Percentiles rank a stretch among this genome's conserved stretches.
These are phyloP conservation scores for Candida ascalaphidarum DNA, from an alignment of 805 yeast species.

Conservation along the genomic window DNA sequence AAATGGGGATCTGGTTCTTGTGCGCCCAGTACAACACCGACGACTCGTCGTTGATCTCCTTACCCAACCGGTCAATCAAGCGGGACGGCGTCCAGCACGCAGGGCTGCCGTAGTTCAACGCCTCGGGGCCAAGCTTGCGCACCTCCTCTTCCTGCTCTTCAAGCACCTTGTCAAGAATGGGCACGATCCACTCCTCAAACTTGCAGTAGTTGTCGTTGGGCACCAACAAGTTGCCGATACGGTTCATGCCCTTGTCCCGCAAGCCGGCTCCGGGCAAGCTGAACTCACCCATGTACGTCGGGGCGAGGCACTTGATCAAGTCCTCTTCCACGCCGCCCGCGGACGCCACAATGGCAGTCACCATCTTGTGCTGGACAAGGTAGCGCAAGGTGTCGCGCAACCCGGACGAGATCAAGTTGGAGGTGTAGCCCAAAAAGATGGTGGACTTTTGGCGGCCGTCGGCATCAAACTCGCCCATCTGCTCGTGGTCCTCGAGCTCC, in stretches of 20 bases:
- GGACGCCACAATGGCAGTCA: slow-evolving; percentile 90
- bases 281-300: slow-evolving; percentile 92
- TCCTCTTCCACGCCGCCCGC: slow-evolving; percentile 99
- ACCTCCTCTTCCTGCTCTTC: slow-evolving; percentile 79
- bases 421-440: slow-evolving; percentile 91
- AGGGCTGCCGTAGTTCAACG: slow-evolving; percentile 53
- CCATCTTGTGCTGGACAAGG: slow-evolving; percentile 89
- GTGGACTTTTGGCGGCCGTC: slow-evolving; percentile 78
- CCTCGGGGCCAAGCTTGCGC: slow-evolving; percentile 37
- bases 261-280: slow-evolving; percentile 69
- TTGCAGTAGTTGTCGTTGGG: slow-evolving; percentile 97
- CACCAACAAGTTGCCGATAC: slow-evolving; percentile 93
- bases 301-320: slow-evolving; percentile 90
- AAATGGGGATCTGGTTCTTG: slow-evolving; percentile 90
- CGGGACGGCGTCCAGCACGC: slow-evolving; percentile 93
- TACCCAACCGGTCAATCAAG: slow-evolving; percentile 87
- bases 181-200: slow-evolving; percentile 98
- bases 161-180: slow-evolving; percentile 77
- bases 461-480: slow-evolving; percentile 69
- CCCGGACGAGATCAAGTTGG: slow-evolving; percentile 92
- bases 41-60: slow-evolving; percentile 88
- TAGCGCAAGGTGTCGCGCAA: slow-evolving; percentile 83
- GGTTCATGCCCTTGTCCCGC: slow-evolving; percentile 93
- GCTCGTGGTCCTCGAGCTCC: slow-evolving; percentile 56
- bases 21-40: slow-evolving; percentile 98